A percentile compares a stretch with the other conserved stretches of the same genome.
These are phyloP conservation scores for Penicillium sp. DNA, from an alignment of 2,329 filamentous ascomycete genomes.

Conservation along the genomic window DNA sequence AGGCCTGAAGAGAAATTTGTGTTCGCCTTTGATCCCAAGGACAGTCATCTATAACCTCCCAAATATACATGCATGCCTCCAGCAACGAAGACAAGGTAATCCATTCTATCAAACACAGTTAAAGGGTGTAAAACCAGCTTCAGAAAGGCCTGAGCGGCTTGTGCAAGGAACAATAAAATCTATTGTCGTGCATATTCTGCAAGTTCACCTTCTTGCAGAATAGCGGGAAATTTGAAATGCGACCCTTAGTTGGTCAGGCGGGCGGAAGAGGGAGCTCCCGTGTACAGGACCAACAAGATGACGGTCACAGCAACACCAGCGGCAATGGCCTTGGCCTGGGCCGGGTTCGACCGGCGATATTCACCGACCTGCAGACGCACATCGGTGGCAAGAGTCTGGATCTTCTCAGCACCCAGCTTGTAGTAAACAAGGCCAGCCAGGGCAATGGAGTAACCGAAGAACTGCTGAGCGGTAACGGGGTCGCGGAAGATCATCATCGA, in stretches of 20 bases:
- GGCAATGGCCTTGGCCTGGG: constrained; percentile 21
- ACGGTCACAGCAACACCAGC: constrained; percentile 20
- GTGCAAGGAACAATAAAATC: constrained; percentile 8
- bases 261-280: constrained; percentile 18
- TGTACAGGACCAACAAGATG: constrained; percentile 25
- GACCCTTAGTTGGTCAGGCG: constrained; percentile 22
- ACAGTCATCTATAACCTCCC: constrained; percentile 20
- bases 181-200: constrained; percentile 6
- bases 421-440: constrained; percentile 64
- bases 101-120: constrained; percentile 22
- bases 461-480: constrained; percentile 67
- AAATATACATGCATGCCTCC: constrained; percentile 28
- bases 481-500: constrained; percentile 77
- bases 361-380: constrained; percentile 39
- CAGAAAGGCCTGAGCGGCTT: constrained; percentile 5
- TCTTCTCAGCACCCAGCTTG: constrained; percentile 60
- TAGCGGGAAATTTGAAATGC: neutral
- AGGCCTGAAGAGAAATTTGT: constrained; percentile 11
- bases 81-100: constrained; percentile 16
- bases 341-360: constrained; percentile 28
- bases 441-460: constrained; percentile 73
- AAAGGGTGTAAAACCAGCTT: constrained; percentile 7
- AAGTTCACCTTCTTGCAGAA: constrained; percentile 5
- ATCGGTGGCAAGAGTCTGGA: constrained; percentile 54
- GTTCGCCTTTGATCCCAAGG: constrained; percentile 16